A percentile compares a stretch with the other conserved stretches of the same genome.
Conservation (phyloP, 257 asterid genomes). For the Leonotis leonurus region DNA sequence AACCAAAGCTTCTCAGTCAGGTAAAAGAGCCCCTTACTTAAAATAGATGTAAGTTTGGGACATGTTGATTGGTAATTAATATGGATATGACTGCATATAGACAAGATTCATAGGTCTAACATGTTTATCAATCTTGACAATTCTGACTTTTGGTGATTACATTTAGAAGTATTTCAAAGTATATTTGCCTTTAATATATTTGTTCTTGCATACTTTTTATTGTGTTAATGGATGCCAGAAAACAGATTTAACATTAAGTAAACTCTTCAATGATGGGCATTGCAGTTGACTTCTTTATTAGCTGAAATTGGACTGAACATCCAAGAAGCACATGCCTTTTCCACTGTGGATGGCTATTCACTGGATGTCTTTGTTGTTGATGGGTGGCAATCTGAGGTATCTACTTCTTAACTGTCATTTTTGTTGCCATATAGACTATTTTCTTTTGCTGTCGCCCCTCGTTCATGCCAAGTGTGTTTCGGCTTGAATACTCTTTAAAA, state of each 20-base stretch:
- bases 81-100: background rate
- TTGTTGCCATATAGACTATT: too few species aligned
- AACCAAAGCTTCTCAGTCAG: slow-evolving; percentile 96
- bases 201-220: background rate
- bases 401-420: slow-evolving; percentile 4
- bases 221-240: slow-evolving; percentile 5
- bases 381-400: slow-evolving; percentile 95
- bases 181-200: slow-evolving; percentile 1
- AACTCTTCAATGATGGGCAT: slow-evolving; percentile 24
- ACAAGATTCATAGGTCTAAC: background rate
- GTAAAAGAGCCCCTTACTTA: too few species aligned
- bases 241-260: slow-evolving; percentile 2
- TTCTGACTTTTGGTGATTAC: background rate
- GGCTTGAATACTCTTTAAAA: background rate
- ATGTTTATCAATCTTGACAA: background rate
- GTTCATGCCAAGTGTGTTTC: background rate
- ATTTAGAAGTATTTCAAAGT: background rate
- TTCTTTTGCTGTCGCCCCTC: background rate
- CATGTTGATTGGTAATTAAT: background rate
- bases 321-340: slow-evolving; percentile 98
- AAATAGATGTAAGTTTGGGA: too few species aligned
- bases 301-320: slow-evolving; percentile 92
- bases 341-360: slow-evolving; percentile 90
- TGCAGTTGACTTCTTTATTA: slow-evolving; percentile 90
- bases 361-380: slow-evolving; percentile 96